A percentile compares a stretch with the other conserved stretches of the same genome.
phyloP scores from a whole-genome alignment of 306 rosid genomes.

The Trichosanthes cucumerina region DNA sequence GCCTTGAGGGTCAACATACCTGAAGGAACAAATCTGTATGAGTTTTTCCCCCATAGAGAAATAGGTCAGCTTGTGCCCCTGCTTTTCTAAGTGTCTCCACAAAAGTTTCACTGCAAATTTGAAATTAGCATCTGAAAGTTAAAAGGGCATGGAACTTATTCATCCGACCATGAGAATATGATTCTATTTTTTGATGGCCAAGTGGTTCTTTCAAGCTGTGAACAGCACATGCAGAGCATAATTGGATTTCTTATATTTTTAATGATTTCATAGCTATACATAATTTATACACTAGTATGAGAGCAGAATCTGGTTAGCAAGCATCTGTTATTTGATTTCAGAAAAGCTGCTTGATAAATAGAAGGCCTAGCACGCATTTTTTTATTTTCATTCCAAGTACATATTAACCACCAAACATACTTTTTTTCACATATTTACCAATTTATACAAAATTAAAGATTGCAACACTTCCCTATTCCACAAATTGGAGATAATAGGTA shows the following conservation, averaged over 20 bases:
- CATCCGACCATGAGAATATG: neutral
- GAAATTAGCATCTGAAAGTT: constrained; percentile 8
- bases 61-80: constrained; percentile 58
- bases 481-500: neutral
- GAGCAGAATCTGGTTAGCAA: neutral
- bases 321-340: neutral
- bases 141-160: neutral
- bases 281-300: neutral
- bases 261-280: neutral
- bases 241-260: neutral
- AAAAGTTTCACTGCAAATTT: constrained; percentile 54
- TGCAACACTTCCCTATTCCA: neutral
- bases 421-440: neutral
- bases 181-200: neutral
- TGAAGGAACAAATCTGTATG: constrained; percentile 97
- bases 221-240: neutral
- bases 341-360: neutral
- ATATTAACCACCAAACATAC: neutral
- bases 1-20: constrained; percentile 30
- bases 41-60: constrained; percentile 70
- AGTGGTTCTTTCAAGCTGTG: neutral
- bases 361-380: neutral
- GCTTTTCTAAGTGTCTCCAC: constrained; percentile 43
- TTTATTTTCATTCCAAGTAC: neutral
- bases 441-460: neutral